Evolutionary conservation across 1,139 yeast genomes (phyloP).

Genomic region (Suhomyces bokatorum): DNA sequence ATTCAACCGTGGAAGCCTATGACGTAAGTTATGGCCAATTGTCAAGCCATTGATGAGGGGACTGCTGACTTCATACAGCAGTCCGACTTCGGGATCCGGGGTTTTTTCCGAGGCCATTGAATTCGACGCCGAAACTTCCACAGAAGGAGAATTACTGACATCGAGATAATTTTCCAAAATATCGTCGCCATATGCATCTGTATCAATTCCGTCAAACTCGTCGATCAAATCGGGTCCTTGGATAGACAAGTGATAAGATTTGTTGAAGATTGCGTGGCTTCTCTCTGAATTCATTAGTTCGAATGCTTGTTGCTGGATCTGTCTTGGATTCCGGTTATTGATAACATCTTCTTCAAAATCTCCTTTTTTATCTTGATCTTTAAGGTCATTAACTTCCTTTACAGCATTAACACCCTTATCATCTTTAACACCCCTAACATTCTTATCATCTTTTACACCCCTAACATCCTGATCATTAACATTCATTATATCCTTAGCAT

Average conservation of each 20-base stretch:
- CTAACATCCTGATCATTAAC: no score
- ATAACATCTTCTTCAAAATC: no score
- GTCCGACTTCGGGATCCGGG: constrained; percentile 20
- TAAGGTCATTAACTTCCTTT: no score
- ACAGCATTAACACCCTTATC: no score
- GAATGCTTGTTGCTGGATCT: no score
- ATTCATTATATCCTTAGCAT: no score
- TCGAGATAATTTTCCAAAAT: constrained; percentile 39
- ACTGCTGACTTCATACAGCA: constrained; percentile 33
- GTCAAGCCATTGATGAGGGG: constrained; percentile 43
- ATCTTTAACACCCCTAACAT: no score
- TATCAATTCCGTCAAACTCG: constrained; percentile 12
- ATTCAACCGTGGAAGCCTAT: constrained; percentile 16
- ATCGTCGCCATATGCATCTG: constrained; percentile 27
- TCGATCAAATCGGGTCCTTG: constrained; percentile 20
- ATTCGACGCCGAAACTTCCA: constrained; percentile 9
- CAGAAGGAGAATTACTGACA: constrained; percentile 23
- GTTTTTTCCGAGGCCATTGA: constrained; percentile 7
- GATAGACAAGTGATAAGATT: constrained; percentile 35
- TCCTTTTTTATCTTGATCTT: no score
- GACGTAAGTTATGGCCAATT: constrained; percentile 31
- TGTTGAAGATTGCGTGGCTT: constrained; percentile 18
- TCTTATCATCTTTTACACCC: no score
- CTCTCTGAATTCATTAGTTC: neutral
- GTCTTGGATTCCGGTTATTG: no score